Conservation (phyloP, 2,329 filamentous ascomycete species). For the Nothophaeocryptopus gaeumannii region DNA sequence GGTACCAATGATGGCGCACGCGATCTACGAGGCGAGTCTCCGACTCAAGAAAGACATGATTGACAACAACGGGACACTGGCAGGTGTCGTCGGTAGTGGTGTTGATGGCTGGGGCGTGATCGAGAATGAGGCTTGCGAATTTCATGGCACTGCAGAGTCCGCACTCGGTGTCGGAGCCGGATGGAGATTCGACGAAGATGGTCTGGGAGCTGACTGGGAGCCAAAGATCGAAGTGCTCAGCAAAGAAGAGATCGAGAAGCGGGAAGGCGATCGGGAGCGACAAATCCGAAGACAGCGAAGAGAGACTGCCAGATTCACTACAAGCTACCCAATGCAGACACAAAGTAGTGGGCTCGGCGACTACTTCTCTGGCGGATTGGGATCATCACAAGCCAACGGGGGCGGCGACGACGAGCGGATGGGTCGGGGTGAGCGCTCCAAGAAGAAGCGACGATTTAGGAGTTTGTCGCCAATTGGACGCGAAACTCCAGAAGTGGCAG, state of each 20-base stretch:
- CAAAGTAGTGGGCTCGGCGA: conserved; percentile 45
- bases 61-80: conserved; percentile 64
- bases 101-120: conserved; percentile 70
- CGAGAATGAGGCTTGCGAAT: conserved; percentile 81
- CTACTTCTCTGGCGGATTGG: conserved; percentile 55
- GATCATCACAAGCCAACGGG: conserved; percentile 38
- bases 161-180: conserved; percentile 69
- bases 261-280: conserved; percentile 88
- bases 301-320: conserved; percentile 79
- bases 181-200: conserved; percentile 93
- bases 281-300: conserved; percentile 81
- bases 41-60: conserved; percentile 94
- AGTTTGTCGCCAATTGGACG: conserved; percentile 80
- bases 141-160: conserved; percentile 36
- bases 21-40: conserved; percentile 92
- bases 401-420: conserved; percentile 68
- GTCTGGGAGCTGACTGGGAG: conserved; percentile 61
- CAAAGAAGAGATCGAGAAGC: conserved; percentile 96
- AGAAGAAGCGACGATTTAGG: conserved; percentile 90
- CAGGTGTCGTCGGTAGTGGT: conserved; percentile 69
- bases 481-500: conserved; percentile 72
- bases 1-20: conserved; percentile 90
- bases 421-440: conserved; percentile 86
- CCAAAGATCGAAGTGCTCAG: conserved; percentile 61
- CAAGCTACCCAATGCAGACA: conserved; percentile 43